Evolutionary conservation across 2,329 filamentous ascomycete genomes (phyloP), one percentile per base, ranked within the genome.

Genomic region (Alternaria incomplexa): DNA sequence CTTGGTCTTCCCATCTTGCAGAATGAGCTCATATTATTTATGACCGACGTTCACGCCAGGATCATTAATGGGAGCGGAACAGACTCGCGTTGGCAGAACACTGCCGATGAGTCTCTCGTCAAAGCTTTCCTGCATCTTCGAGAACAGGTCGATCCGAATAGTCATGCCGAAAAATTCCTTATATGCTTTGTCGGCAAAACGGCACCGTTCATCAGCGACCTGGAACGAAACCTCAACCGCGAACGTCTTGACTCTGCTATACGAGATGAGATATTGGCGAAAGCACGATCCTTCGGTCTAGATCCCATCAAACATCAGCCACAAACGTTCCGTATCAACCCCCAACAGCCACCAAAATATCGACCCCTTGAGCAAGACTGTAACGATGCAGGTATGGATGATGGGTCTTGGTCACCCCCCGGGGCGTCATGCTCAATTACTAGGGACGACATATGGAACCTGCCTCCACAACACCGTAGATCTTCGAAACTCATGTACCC

Each of bases 141-240:
- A 17, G 23, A 48, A 2, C 48, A 65, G 9, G 22, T 63, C 15
- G 51, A 52, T 1, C 9, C 6, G 12, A 40, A 48, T 8, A 60
- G 32, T 15, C 51, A 59, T 9, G 65, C 65, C 4, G 65, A 66
- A 45, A 54, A 44, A 15, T 66, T 68, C 8, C 45, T 68, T 10
- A 32, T 61, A 28, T 65, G 56, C 32, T 64, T 66, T 26, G 45
- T 56, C 10, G 63, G 48, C 3, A 32, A 56, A 1, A 51, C 58
- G 6, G 44, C 53, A 12, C 56, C 15, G 7, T 25, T 56, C 26
- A 47, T 43, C 23, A 20, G 22, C 17, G 47, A 55, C 15, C 44
- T 63, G 46, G 32, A 43, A 11, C 40, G 28, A 6, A 25, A 43
- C 15, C 12, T 63, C 10, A 36, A 11, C 11, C 12, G 28, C 28